Evolutionary conservation across 2,329 filamentous ascomycete genomes (phyloP).

Genomic region (Pezicula radicicola): DNA sequence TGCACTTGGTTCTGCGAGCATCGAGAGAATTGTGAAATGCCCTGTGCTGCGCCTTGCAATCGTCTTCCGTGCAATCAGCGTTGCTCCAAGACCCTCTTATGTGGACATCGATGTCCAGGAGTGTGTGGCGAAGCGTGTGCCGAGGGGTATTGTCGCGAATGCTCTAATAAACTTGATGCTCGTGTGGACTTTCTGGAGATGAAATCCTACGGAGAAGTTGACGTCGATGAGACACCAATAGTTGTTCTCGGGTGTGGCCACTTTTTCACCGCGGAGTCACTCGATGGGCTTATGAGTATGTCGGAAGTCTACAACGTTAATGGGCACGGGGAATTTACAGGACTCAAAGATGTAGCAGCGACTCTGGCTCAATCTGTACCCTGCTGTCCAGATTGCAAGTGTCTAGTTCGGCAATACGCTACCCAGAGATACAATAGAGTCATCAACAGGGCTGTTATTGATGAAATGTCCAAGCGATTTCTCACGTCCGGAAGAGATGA

Average conservation of each 20-base stretch:
- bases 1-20: slow-evolving; percentile 58
- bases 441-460: slow-evolving; percentile 34
- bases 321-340: slow-evolving; percentile 23
- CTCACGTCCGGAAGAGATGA: slow-evolving; percentile 25
- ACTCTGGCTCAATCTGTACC: slow-evolving; percentile 24
- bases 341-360: slow-evolving; percentile 23
- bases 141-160: slow-evolving; percentile 51
- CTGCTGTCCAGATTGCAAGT: slow-evolving; percentile 30
- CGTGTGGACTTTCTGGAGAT: slow-evolving; percentile 56
- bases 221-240: slow-evolving; percentile 57
- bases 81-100: slow-evolving; percentile 49
- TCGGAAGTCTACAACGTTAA: slow-evolving; percentile 26
- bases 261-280: slow-evolving; percentile 53
- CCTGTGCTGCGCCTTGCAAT: slow-evolving; percentile 65
- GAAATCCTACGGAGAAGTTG: slow-evolving; percentile 51
- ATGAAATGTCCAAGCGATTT: slow-evolving; percentile 34
- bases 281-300: slow-evolving; percentile 59
- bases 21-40: slow-evolving; percentile 34
- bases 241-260: slow-evolving; percentile 63
- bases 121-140: slow-evolving; percentile 65
- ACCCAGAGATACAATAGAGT: slow-evolving; percentile 34
- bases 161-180: slow-evolving; percentile 38
- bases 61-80: slow-evolving; percentile 61
- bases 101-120: slow-evolving; percentile 62
- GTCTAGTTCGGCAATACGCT: slow-evolving; percentile 28